Conservation (phyloP, 331 rosid species). For the Cydonia oblonga region DNA sequence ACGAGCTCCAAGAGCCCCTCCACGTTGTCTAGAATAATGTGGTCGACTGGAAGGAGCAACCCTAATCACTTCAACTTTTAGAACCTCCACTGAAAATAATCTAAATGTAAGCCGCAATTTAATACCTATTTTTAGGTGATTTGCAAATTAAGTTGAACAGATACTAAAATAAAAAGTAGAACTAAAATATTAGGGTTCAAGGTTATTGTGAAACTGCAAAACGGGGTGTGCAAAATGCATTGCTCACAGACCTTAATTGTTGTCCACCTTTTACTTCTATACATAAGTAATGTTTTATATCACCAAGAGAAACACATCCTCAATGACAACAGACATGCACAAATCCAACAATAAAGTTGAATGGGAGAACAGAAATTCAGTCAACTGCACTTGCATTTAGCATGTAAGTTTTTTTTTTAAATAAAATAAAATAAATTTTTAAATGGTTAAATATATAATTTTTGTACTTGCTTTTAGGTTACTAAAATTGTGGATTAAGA, state of each 20-base stretch:
- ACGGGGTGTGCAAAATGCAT: neutral
- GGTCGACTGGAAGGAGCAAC: constrained; percentile 15
- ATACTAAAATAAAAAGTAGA: neutral
- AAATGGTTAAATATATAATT: neutral
- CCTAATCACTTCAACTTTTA: constrained; percentile 20
- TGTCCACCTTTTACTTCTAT: neutral
- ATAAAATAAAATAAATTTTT: no score
- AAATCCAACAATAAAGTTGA: neutral
- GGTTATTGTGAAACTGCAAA: neutral
- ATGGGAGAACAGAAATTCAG: neutral
- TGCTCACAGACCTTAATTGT: neutral
- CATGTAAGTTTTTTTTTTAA: neutral
- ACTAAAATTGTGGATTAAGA: neutral
- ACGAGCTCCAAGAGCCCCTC: constrained; percentile 40
- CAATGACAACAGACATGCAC: neutral
- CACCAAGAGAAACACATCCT: neutral
- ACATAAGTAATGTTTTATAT: neutral
- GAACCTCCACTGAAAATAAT: constrained; percentile 13
- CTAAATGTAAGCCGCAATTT: neutral
- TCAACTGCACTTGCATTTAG: neutral
- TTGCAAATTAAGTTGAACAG: neutral
- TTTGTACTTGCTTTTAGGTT: neutral
- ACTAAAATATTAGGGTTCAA: neutral
- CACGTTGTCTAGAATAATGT: constrained; percentile 15
- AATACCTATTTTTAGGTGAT: neutral